Base-by-base conservation (phyloP, 805 yeast species). In the Barnettozyma vustinii region DNA sequence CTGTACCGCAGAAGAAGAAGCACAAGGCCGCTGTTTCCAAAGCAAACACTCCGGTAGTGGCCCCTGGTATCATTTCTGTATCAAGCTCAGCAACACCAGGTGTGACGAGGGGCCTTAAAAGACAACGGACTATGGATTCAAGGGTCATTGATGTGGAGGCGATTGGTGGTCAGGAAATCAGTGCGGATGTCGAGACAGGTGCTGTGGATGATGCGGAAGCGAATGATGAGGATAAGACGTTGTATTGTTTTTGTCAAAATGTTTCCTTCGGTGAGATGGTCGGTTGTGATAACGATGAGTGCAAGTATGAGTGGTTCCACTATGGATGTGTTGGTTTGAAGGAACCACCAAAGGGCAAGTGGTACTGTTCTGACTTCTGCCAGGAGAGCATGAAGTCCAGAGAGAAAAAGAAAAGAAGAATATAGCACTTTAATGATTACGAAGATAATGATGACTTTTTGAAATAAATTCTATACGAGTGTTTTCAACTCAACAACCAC, bases 251-350 rank as follows among this genome's bases (percentile, higher is more conserved):
- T 69, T 92, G 99, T 63, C 95, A 89, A 62, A 89, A 91, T 56
- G 95, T 87, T 0, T 90, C 97, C 0, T 88, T 84, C 67, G 99
- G 99, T 21, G 88, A 84, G 59, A 92, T 92, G 99, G 88, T 92
- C 56, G 97, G 94, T 0, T 92, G 99, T 68, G 99, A 92, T 63
- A 87, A 89, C 54, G 85, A 84, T 21, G 82, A 84, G 57, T 94
- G 99, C 71, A 80, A 82, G 61, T 82, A 75, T 55, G 97, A 89
- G 64, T 92, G 98, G 98, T 92, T 92, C 69, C 99, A 94, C 67
- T 92, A 91, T 75, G 84, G 83, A 48, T 94, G 99, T 72, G 97
- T 92, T 39, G 96, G 96, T 1, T 71, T 92, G 51, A 83, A 81
- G 18, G 83, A 81, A 45, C 96, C 96, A 5, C 98, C 98, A 2